Evolutionary conservation across 192 early-diverging fungal species (phyloP), one percentile per base, ranked within the genome.

Genomic region (Neocallimastix lanati): DNA sequence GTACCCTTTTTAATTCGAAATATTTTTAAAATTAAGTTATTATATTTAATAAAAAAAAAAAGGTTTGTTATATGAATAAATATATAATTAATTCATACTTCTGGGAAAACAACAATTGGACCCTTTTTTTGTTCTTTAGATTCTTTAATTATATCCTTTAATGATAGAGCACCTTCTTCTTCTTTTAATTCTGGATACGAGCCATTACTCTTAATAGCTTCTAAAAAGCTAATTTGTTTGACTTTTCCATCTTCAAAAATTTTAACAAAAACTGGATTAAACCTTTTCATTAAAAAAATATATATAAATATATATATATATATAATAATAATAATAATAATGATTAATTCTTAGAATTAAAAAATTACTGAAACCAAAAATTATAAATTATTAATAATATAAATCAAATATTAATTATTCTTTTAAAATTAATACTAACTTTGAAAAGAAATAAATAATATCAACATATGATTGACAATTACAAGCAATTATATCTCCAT

Each of bases 391-490:
- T n/a, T n/a, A n/a, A n/a, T n/a, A n/a, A n/a, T n/a, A n/a, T n/a
- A n/a, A n/a, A n/a, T n/a, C n/a, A n/a, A n/a, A n/a, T n/a, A n/a
- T n/a, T n/a, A n/a, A n/a, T n/a, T n/a, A n/a, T n/a, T n/a, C n/a
- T n/a, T n/a, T n/a, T n/a, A n/a, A n/a, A n/a, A n/a, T n/a, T 14
- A 33, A 77, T 77, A 29, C 67, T 40, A 88, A 94, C 88, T 84
- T 82, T 76, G 86, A 90, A 12, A 89, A 86, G 13, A 96, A 78
- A 29, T 93, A 95, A 35, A 96, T 67, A 13, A 95, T 79, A 40
- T 96, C 95, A 28, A 96, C 84, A 81, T 96, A 96, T 14, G 94
- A 95, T 5, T 86, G 86, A 83, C 92, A 94, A 82, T 96, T 96
- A 79, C 91, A 83, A 28, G 95, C 82, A 37, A 96, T 93, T 12